phyloP scores from a whole-genome alignment of 352 stramenopile species.

The Globisporangium paddicum region DNA sequence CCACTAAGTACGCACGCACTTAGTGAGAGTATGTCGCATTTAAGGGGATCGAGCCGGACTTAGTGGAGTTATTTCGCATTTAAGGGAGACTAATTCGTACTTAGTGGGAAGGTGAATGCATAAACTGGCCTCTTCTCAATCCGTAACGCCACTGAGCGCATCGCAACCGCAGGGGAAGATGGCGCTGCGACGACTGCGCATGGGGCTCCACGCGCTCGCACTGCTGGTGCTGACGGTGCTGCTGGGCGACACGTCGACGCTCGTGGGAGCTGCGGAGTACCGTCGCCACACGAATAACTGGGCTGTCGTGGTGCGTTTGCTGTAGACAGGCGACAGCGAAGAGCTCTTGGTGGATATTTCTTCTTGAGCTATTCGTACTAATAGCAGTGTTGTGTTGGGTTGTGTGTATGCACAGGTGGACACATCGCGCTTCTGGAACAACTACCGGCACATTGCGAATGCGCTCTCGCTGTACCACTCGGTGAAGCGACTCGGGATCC shows the following conservation, averaged over 20 bases:
- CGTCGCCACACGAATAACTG: slow-evolving; percentile 85
- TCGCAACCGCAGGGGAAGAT: neutral
- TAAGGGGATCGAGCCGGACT: neutral
- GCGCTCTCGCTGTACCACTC: slow-evolving; percentile 93
- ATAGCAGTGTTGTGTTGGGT: too few species aligned
- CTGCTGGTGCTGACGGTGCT: slow-evolving; percentile 21
- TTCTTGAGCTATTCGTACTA: neutral
- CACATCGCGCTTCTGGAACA: slow-evolving; percentile 96
- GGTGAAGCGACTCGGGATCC: slow-evolving; percentile 90
- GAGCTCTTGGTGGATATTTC: neutral
- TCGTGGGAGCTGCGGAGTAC: slow-evolving; percentile 25
- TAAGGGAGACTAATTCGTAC: too few species aligned
- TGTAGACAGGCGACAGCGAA: neutral
- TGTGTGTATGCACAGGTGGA: slow-evolving; percentile 55
- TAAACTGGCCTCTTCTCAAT: too few species aligned
- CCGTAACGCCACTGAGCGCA: neutral
- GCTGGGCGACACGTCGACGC: slow-evolving; percentile 4
- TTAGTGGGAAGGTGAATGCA: too few species aligned
- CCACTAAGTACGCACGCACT: too few species aligned
- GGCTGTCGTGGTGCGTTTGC: slow-evolving; percentile 64
- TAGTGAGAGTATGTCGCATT: neutral
- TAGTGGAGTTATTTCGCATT: neutral
- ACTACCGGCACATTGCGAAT: slow-evolving; percentile 96
- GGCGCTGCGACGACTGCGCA: slow-evolving; percentile 8
- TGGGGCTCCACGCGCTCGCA: slow-evolving; percentile 16